Evolutionary conservation across 495 filamentous ascomycete species (phyloP).

Genomic region (Aspergillus baeticus): DNA sequence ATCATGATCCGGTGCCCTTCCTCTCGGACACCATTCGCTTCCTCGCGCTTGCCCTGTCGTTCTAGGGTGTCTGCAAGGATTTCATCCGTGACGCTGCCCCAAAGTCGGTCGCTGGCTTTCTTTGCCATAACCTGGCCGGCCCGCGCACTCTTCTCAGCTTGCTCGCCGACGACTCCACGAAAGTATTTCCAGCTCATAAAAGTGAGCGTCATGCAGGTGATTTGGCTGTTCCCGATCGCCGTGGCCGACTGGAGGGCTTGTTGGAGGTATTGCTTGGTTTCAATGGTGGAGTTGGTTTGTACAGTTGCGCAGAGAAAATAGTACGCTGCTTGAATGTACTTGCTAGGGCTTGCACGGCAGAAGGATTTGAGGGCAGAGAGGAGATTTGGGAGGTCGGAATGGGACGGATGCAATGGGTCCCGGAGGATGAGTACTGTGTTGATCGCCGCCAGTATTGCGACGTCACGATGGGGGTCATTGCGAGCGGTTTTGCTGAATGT

Average conservation of each 20-base stretch:
- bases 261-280: conserved; percentile 76
- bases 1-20: conserved; percentile 45
- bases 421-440: conserved; percentile 84
- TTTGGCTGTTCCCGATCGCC: conserved; percentile 61
- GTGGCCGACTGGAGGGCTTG: conserved; percentile 59
- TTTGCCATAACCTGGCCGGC: conserved; percentile 73
- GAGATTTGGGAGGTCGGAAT: conserved; percentile 46
- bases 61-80: conserved; percentile 76
- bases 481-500: conserved; percentile 37
- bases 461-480: conserved; percentile 63
- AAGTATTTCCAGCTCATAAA: conserved; percentile 88
- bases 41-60: conserved; percentile 63
- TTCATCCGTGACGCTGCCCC: conserved; percentile 80
- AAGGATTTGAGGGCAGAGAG: conserved; percentile 66
- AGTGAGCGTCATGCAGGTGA: conserved; percentile 76
- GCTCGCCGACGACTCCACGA: conserved; percentile 78
- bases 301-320: conserved; percentile 73
- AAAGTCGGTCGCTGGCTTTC: conserved; percentile 72
- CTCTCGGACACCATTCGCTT: conserved; percentile 51
- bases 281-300: conserved; percentile 58
- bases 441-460: conserved; percentile 74
- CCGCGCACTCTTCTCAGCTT: conserved; percentile 83
- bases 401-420: conserved; percentile 51
- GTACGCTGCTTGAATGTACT: conserved; percentile 74
- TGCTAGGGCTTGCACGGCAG: conserved; percentile 65